phyloP scores from a whole-genome alignment of 148 eudicot genomes.

The Gaultheria prostrata region DNA sequence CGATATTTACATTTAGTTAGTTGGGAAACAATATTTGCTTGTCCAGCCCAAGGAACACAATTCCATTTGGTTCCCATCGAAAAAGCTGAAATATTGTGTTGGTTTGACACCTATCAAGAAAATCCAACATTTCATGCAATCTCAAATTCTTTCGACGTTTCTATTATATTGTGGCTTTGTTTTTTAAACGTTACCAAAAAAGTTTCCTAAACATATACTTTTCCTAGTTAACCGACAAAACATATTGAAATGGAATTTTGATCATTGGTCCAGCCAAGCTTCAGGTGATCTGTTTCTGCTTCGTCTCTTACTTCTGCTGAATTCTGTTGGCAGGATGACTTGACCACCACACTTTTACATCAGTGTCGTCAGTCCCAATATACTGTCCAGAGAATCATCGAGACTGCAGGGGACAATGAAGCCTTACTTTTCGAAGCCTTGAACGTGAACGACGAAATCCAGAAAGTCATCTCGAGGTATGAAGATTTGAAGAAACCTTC shows the following conservation, averaged over 20 bases:
- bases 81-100: background rate
- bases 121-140: background rate
- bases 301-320: background rate
- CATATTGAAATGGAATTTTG: background rate
- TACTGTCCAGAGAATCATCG: constrained; percentile 75
- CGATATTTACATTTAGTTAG: background rate
- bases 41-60: too few species aligned
- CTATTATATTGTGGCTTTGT: background rate
- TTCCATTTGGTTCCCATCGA: too few species aligned
- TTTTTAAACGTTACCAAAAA: background rate
- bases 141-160: background rate
- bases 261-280: background rate
- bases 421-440: constrained; percentile 93
- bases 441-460: constrained; percentile 92
- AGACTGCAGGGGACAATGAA: constrained; percentile 82
- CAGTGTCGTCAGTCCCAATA: constrained; percentile 80
- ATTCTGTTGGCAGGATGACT: constrained; percentile 66
- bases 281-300: background rate
- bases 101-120: background rate
- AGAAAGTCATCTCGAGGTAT: constrained; percentile 66
- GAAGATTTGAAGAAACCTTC: constrained; percentile 72
- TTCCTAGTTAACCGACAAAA: background rate
- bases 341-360: constrained; percentile 76
- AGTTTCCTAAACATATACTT: background rate
- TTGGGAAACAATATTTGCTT: background rate